A percentile compares a stretch with the other conserved stretches of the same genome.
These are phyloP conservation scores for Amylocarpus encephaloides DNA, from an alignment of 2,329 filamentous ascomycete species.

Conservation along the genomic window DNA sequence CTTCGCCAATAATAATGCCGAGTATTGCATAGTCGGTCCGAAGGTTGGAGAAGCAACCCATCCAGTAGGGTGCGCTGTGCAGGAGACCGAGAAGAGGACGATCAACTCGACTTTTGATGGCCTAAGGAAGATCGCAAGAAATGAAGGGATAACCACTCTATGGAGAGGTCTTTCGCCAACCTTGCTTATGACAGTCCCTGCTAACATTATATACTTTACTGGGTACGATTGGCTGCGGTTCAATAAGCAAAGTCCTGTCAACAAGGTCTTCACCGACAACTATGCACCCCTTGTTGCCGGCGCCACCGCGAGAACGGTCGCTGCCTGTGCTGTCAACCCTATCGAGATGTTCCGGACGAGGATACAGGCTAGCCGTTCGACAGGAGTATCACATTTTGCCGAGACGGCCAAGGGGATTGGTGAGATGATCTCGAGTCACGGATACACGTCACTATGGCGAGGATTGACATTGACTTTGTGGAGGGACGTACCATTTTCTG, in stretches of 20 bases:
- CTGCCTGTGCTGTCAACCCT: constrained; percentile 77
- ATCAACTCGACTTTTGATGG: constrained; percentile 92
- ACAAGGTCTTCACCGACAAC: constrained; percentile 53
- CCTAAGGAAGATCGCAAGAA: constrained; percentile 85
- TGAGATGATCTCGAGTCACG: constrained; percentile 71
- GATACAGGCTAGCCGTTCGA: constrained; percentile 68
- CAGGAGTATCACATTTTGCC: constrained; percentile 61
- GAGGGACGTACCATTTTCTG: constrained; percentile 96
- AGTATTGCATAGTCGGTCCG: constrained; percentile 42
- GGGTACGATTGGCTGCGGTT: constrained; percentile 92
- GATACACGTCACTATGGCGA: constrained; percentile 81
- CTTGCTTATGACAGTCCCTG: constrained; percentile 85
- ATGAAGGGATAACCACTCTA: constrained; percentile 79
- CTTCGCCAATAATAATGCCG: constrained; percentile 80
- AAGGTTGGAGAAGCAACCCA: constrained; percentile 25
- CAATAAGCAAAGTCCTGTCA: constrained; percentile 66
- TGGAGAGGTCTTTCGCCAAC: constrained; percentile 96
- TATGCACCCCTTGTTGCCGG: constrained; percentile 79
- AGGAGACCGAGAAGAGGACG: constrained; percentile 75
- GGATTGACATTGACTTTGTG: constrained; percentile 87
- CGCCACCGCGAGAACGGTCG: constrained; percentile 67
- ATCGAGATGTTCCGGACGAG: constrained; percentile 92
- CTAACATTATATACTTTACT: constrained; percentile 97
- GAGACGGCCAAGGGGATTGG: constrained; percentile 71
- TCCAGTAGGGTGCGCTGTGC: constrained; percentile 64